Evolutionary conservation across 164 flowering plant species (phyloP).

Genomic region (Nymphaea thermarum): DNA sequence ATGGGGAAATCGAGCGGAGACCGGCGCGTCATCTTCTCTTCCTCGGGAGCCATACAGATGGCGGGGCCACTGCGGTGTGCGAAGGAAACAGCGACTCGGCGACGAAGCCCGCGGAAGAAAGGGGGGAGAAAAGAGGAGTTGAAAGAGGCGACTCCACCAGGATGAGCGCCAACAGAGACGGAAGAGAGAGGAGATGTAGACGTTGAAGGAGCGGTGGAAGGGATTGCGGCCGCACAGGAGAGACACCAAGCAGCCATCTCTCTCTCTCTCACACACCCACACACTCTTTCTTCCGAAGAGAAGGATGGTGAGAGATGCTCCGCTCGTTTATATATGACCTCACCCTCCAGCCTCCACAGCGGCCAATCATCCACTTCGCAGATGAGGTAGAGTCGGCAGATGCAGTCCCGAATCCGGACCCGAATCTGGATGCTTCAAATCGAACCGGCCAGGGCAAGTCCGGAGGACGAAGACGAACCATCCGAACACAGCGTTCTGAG

Average conservation of each 20-base stretch:
- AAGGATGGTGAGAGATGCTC: no score
- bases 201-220: background rate
- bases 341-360: no score
- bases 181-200: background rate
- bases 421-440: no score
- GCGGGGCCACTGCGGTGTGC: constrained; percentile 12
- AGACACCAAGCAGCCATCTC: constrained; percentile 5
- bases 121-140: background rate
- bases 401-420: no score
- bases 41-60: constrained; percentile 77
- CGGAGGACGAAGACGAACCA: no score
- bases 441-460: no score
- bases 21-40: constrained; percentile 70
- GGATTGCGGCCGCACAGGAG: background rate
- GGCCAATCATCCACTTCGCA: no score
- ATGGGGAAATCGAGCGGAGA: constrained; percentile 76
- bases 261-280: background rate
- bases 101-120: background rate
- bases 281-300: background rate
- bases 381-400: no score
- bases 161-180: background rate
- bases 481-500: no score
- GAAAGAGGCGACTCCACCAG: background rate
- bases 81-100: background rate
- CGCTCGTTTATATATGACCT: no score